Conservation (phyloP, 257 asterid species). For the Przewalskia tangutica region DNA sequence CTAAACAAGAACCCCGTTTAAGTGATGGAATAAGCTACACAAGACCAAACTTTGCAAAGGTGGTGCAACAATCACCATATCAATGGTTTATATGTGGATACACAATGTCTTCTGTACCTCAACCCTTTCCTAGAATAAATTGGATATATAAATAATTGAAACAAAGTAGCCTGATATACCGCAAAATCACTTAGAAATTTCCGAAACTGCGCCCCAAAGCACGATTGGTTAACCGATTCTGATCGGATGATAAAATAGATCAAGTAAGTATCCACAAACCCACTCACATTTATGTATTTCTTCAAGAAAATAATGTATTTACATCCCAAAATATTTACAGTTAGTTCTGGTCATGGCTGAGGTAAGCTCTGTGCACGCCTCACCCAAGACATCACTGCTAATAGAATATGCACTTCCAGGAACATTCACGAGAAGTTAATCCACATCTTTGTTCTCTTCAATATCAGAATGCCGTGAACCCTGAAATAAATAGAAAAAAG, state of each 20-base stretch:
- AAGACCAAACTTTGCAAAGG: not conserved
- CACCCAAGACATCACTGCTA: not conserved
- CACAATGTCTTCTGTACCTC: not conserved
- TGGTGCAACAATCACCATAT: not conserved
- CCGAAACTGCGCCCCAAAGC: not conserved
- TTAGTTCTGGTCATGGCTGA: not conserved
- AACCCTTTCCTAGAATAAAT: not conserved
- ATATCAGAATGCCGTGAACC: conserved; percentile 9
- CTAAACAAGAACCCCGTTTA: too few species aligned
- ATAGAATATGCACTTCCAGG: conserved; percentile 92
- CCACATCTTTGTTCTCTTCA: conserved; percentile 23
- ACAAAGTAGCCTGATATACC: not conserved
- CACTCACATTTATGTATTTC: not conserved
- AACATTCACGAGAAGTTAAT: conserved; percentile 58
- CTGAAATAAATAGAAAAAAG: conserved; percentile 19
- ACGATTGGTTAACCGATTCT: not conserved
- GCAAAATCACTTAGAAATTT: not conserved
- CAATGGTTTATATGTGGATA: not conserved
- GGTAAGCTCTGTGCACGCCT: not conserved
- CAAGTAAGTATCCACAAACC: not conserved
- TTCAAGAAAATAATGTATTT: not conserved
- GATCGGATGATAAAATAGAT: not conserved
- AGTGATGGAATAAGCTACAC: not conserved
- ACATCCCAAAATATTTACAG: not conserved
- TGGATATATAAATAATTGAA: not conserved